These are phyloP conservation scores for Cryphonectria radicalis DNA, from an alignment of 2,329 filamentous ascomycete species.

Conservation along the genomic window DNA sequence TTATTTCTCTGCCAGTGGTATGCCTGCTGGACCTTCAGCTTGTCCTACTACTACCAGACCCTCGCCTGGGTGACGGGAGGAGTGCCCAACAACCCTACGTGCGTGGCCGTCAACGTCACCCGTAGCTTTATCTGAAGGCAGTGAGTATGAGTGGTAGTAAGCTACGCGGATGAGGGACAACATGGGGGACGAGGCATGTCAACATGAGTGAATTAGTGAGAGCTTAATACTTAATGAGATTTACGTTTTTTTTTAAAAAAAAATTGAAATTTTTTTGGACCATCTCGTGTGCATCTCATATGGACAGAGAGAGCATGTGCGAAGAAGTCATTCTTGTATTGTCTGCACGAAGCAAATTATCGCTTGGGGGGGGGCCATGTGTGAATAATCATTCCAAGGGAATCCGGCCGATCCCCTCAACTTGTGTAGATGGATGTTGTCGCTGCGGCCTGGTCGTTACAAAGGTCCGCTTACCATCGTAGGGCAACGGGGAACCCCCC, in stretches of 20 bases:
- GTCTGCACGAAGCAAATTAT: not conserved
- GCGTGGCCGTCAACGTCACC: slow-evolving; percentile 39
- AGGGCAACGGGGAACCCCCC: not conserved
- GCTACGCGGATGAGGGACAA: not conserved
- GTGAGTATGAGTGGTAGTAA: not conserved
- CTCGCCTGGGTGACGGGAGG: slow-evolving; percentile 38
- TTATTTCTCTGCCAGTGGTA: slow-evolving; percentile 34
- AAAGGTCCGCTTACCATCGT: not conserved
- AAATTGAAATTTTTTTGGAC: not conserved
- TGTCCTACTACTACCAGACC: slow-evolving; percentile 41
- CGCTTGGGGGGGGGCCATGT: not conserved
- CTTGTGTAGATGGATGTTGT: not conserved
- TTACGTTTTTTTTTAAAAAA: not conserved
- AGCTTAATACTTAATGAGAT: slow-evolving; percentile 7
- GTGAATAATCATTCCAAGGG: not conserved
- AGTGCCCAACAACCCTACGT: slow-evolving; percentile 43
- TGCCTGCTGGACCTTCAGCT: slow-evolving; percentile 40
- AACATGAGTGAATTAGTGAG: not conserved
- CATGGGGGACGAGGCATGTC: not conserved
- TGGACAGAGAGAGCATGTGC: not conserved
- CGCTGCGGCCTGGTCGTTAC: not conserved
- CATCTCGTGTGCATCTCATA: not conserved
- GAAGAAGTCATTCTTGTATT: not conserved
- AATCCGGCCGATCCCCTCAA: not conserved
- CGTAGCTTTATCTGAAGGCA: slow-evolving; percentile 25